Conservation (phyloP, 192 early-diverging fungal genomes). For the Gaertneriomyces sp. region DNA sequence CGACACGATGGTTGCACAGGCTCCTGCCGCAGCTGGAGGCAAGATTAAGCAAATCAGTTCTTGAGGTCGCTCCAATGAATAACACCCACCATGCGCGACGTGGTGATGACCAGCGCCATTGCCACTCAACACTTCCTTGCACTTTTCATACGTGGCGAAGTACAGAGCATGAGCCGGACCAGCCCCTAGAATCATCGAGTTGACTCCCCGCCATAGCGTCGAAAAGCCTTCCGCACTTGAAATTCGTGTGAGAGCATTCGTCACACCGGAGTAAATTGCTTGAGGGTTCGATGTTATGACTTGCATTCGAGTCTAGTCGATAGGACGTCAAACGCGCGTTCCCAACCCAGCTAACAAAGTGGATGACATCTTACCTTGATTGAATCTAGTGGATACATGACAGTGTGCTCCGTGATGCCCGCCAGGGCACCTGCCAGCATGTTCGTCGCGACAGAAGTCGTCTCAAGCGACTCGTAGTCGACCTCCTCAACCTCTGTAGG, state of each 20-base stretch:
- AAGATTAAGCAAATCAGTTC: neutral
- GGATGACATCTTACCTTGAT: slow-evolving; percentile 69
- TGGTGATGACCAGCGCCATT: slow-evolving; percentile 18
- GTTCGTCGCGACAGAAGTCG: slow-evolving; percentile 76
- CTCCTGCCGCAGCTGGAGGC: slow-evolving; percentile 70
- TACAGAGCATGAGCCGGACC: slow-evolving; percentile 95
- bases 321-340: neutral
- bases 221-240: slow-evolving; percentile 70
- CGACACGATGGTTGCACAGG: slow-evolving; percentile 78
- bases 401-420: slow-evolving; percentile 94
- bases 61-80: neutral
- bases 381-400: slow-evolving; percentile 92
- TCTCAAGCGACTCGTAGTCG: slow-evolving; percentile 92
- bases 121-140: slow-evolving; percentile 70
- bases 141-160: slow-evolving; percentile 91
- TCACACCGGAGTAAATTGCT: slow-evolving; percentile 66
- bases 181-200: slow-evolving; percentile 86
- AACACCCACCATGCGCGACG: slow-evolving; percentile 25
- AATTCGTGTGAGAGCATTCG: slow-evolving; percentile 66
- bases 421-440: slow-evolving; percentile 89
- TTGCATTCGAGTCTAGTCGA: slow-evolving; percentile 85
- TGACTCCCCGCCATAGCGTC: slow-evolving; percentile 91
- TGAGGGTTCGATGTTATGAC: slow-evolving; percentile 66
- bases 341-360: neutral
- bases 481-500: slow-evolving; percentile 45